Evolutionary conservation across 495 filamentous ascomycete genomes (phyloP).

Genomic region (Aspergillus olivimuriae): DNA sequence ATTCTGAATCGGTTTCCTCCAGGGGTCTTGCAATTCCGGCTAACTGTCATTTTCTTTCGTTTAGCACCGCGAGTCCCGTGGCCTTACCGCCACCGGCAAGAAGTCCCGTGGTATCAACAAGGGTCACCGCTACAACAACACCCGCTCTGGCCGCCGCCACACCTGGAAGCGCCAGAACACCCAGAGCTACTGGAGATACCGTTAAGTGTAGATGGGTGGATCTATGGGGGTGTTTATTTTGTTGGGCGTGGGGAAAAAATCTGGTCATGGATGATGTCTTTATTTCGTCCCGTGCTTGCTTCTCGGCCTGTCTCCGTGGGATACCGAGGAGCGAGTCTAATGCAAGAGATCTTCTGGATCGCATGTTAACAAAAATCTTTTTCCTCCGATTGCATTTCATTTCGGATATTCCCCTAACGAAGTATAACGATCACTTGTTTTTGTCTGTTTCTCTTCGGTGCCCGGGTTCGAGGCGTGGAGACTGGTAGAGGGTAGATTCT

Average conservation of each 20-base stretch:
- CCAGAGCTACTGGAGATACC: conserved; percentile 86
- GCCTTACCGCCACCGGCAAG: conserved; percentile 97
- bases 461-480: too few relatives aligned
- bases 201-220: conserved; percentile 37
- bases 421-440: conserved; percentile 28
- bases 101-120: conserved; percentile 98
- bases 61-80: conserved; percentile 90
- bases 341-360: conserved; percentile 35
- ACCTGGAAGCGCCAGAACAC: conserved; percentile 99
- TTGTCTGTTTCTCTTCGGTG: conserved; percentile 29
- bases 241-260: conserved; percentile 23
- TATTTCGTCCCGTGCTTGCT: conserved; percentile 33
- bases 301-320: conserved; percentile 24
- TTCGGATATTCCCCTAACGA: conserved; percentile 37
- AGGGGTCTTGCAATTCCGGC: too few relatives aligned
- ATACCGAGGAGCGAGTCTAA: conserved; percentile 32
- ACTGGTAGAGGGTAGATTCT: too few relatives aligned
- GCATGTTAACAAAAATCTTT: conserved; percentile 42
- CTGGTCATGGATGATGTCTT: conserved; percentile 30
- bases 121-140: conserved; percentile 98
- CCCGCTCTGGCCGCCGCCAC: conserved; percentile 87
- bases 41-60: neutral
- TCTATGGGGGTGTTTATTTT: conserved; percentile 22
- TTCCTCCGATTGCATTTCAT: conserved; percentile 26
- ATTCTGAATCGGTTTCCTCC: too few relatives aligned